A percentile compares a stretch with the other conserved stretches of the same genome.
phyloP scores from a whole-genome alignment of 2,329 filamentous ascomycete genomes.

The Trichoderma sp. region DNA sequence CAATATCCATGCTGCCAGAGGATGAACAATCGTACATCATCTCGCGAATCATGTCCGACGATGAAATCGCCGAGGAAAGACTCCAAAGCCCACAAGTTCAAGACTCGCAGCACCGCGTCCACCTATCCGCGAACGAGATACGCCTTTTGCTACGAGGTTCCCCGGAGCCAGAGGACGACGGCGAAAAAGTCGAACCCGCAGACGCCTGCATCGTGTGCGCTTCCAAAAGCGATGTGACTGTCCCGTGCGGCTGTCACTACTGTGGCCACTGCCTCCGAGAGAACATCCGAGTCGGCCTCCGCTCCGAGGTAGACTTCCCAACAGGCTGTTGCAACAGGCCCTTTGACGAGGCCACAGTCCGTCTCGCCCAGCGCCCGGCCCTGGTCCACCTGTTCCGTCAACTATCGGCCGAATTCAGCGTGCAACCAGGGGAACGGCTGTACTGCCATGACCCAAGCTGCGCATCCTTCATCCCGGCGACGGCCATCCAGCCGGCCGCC shows the following conservation, averaged over 20 bases:
- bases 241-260: constrained; percentile 25
- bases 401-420: neutral
- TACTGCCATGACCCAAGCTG: constrained; percentile 28
- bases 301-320: constrained; percentile 25
- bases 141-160: neutral
- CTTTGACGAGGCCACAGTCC: constrained; percentile 23
- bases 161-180: neutral
- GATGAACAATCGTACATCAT: constrained; percentile 25
- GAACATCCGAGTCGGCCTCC: constrained; percentile 24
- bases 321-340: constrained; percentile 26
- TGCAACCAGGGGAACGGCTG: constrained; percentile 11
- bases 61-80: constrained; percentile 24
- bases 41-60: constrained; percentile 26
- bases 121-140: neutral
- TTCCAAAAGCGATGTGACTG: constrained; percentile 1
- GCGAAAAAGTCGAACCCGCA: neutral
- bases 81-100: constrained; percentile 23
- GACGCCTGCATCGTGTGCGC: constrained; percentile 24
- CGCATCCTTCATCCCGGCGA: constrained; percentile 25
- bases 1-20: constrained; percentile 25
- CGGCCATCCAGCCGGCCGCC: neutral
- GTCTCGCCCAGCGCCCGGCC: constrained; percentile 19
- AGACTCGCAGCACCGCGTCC: constrained; percentile 3
- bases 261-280: constrained; percentile 26
- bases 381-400: constrained; percentile 27